Conservation (phyloP, 352 stramenopile genomes). For the Halophytophthora polymorphica region DNA sequence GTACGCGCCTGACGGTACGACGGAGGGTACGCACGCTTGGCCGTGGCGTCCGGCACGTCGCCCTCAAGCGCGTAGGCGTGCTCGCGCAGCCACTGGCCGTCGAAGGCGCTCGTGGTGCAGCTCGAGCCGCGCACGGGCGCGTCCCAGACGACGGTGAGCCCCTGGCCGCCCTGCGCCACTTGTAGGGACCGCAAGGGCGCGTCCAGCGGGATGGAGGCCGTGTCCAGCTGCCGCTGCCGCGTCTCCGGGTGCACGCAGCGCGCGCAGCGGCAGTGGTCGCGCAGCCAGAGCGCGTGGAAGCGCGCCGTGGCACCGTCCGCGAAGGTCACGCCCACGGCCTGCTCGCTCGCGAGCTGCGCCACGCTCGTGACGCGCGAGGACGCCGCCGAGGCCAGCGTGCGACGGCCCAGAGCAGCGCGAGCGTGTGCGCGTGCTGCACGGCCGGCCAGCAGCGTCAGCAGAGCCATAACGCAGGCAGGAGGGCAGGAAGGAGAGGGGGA, state of each 20-base stretch:
- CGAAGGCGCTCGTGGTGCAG: slow-evolving; percentile 63
- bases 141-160: slow-evolving; percentile 59
- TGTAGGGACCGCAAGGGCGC: slow-evolving; percentile 35
- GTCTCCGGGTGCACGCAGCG: slow-evolving; percentile 70
- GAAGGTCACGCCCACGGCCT: slow-evolving; percentile 68
- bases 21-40: slow-evolving; percentile 33
- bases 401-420: too few relatives aligned
- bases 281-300: slow-evolving; percentile 86
- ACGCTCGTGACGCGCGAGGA: slow-evolving; percentile 29
- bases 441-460: too few relatives aligned
- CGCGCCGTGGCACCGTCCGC: slow-evolving; percentile 70
- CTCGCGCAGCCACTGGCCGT: slow-evolving; percentile 69
- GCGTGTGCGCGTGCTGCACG: too few relatives aligned
- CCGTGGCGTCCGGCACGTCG: slow-evolving; percentile 11
- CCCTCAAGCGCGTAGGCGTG: slow-evolving; percentile 60
- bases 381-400: too few relatives aligned
- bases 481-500: too few relatives aligned
- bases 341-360: slow-evolving; percentile 44
- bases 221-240: slow-evolving; percentile 71
- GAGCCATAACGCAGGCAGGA: too few relatives aligned
- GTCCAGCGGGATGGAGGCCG: slow-evolving; percentile 69
- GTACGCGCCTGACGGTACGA: slow-evolving; percentile 60
- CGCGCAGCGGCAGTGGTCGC: slow-evolving; percentile 75
- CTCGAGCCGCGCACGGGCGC: slow-evolving; percentile 43
- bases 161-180: slow-evolving; percentile 24